Conservation (phyloP, 1,284 basidiomycete species). For the Cutaneotrichosporon mucoides region DNA sequence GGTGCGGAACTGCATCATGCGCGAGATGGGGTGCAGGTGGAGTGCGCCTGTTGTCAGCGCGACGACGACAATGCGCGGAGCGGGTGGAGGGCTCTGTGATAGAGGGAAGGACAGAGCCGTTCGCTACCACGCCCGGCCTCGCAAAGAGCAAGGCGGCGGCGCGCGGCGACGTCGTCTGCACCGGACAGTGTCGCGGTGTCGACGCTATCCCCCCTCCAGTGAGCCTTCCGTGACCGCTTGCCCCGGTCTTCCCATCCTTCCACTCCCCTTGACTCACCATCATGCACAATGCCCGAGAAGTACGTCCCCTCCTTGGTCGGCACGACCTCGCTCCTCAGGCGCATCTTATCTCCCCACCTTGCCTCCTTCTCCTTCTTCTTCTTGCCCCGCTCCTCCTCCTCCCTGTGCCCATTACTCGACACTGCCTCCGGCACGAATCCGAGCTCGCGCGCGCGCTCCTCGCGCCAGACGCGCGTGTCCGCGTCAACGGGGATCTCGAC, state of each 20-base stretch:
- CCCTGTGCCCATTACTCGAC: constrained; percentile 22
- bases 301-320: constrained; percentile 35
- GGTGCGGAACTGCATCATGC: constrained; percentile 43
- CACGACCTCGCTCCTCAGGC: constrained; percentile 39
- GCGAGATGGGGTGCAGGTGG: constrained; percentile 41
- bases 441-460: constrained; percentile 43
- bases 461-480: constrained; percentile 41
- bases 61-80: neutral
- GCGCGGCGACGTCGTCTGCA: no score
- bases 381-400: constrained; percentile 22
- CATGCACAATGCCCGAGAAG: constrained; percentile 40
- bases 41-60: constrained; percentile 36
- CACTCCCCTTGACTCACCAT: constrained; percentile 28
- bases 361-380: constrained; percentile 20
- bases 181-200: no score
- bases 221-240: no score
- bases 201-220: no score
- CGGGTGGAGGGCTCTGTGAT: neutral
- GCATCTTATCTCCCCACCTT: constrained; percentile 46
- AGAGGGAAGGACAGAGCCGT: neutral
- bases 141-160: no score
- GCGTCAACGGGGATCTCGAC: constrained; percentile 47
- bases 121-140: no score
- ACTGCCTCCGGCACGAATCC: constrained; percentile 32
- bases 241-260: no score